Evolutionary conservation across 441 rosid genomes (phyloP).

Genomic region (Jatropha podagrica): DNA sequence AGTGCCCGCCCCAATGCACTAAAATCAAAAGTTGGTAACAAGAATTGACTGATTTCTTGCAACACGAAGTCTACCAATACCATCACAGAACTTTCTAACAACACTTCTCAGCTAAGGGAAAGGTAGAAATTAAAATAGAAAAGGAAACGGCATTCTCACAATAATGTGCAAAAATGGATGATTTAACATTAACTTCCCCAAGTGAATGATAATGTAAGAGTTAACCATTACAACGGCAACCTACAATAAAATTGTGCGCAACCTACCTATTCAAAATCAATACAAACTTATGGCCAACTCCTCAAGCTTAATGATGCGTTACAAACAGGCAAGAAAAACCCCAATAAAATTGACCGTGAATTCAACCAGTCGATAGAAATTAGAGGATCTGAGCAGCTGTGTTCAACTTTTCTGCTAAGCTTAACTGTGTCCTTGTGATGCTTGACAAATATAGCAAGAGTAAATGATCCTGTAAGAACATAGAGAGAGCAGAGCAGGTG

Average conservation of each 20-base stretch:
- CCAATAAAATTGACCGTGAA: conserved; percentile 6
- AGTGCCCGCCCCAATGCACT: no score
- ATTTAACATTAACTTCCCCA: conserved; percentile 4
- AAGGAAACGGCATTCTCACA: background rate
- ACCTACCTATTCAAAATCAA: conserved; percentile 19
- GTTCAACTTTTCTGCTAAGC: conserved; percentile 90
- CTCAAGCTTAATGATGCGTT: background rate
- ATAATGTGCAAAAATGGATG: background rate
- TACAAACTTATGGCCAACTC: conserved; percentile 6
- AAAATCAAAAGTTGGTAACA: no score
- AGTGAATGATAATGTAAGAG: background rate
- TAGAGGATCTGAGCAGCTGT: conserved; percentile 89
- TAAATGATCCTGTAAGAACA: conserved; percentile 62
- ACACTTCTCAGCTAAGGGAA: background rate
- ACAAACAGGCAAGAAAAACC: background rate
- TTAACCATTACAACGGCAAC: conserved; percentile 6
- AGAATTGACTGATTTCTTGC: no score
- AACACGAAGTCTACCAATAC: no score
- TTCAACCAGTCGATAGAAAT: conserved; percentile 10
- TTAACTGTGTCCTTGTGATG: conserved; percentile 90
- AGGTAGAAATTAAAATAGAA: background rate
- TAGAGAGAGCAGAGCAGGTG: background rate
- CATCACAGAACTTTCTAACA: background rate
- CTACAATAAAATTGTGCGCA: background rate
- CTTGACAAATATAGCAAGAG: conserved; percentile 81